Evolutionary conservation across 345 rosid species (phyloP).

Genomic region (Gossypium arboreum): DNA sequence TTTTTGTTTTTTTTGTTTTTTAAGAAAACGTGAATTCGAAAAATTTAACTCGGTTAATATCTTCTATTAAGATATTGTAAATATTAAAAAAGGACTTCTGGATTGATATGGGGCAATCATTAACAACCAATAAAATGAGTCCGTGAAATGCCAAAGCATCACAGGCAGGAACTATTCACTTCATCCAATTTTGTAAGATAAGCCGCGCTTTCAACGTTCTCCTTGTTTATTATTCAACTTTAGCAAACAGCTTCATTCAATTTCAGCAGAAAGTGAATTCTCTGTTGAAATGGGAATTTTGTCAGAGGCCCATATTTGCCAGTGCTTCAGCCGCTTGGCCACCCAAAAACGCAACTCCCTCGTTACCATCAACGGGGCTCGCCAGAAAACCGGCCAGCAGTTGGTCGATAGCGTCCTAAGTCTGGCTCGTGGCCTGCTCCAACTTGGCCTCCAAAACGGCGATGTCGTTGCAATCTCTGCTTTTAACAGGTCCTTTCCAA

Average conservation of each 20-base stretch:
- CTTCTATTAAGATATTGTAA: too few relatives aligned
- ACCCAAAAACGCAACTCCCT: slow-evolving; percentile 38
- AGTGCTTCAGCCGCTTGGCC: slow-evolving; percentile 57
- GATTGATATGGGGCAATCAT: neutral
- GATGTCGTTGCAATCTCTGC: slow-evolving; percentile 69
- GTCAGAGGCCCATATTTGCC: slow-evolving; percentile 68
- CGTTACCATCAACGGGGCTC: slow-evolving; percentile 40
- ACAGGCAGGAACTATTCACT: neutral
- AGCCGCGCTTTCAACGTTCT: neutral
- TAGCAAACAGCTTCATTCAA: neutral
- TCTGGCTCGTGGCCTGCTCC: slow-evolving; percentile 46
- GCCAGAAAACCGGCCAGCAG: slow-evolving; percentile 49
- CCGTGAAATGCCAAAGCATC: neutral
- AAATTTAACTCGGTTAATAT: too few relatives aligned
- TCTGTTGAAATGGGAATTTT: slow-evolving; percentile 31
- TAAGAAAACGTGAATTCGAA: too few relatives aligned
- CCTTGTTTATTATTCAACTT: neutral
- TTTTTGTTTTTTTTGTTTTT: too few relatives aligned
- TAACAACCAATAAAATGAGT: neutral
- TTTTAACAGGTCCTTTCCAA: slow-evolving; percentile 51
- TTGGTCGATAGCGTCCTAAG: slow-evolving; percentile 44
- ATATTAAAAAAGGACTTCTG: too few relatives aligned
- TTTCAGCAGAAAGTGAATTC: neutral
- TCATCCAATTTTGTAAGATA: neutral
- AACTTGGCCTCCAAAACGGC: slow-evolving; percentile 49